phyloP scores from a whole-genome alignment of 129 eudicot genomes.

The Cynara cardunculus region DNA sequence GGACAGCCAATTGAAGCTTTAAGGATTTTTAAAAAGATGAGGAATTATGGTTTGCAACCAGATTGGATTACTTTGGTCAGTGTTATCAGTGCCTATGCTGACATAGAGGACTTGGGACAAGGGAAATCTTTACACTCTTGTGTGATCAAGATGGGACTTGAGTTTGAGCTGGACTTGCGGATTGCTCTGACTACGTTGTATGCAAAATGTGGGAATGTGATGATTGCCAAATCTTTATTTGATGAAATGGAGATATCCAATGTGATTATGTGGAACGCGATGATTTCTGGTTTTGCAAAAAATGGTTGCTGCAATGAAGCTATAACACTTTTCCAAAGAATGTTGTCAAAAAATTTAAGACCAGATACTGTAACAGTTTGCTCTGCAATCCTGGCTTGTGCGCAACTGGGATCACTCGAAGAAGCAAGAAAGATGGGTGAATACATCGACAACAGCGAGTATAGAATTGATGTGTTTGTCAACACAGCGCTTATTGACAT shows the following conservation, averaged over 20 bases:
- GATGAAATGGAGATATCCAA: constrained; percentile 47
- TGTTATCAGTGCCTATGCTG: constrained; percentile 50
- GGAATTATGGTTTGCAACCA: constrained; percentile 35
- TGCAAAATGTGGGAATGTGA: constrained; percentile 65
- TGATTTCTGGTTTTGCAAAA: constrained; percentile 83
- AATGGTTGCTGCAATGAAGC: constrained; percentile 61
- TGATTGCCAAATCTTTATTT: constrained; percentile 56
- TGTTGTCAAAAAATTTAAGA: constrained; percentile 42
- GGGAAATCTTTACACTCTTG: constrained; percentile 60
- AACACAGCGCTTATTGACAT: constrained; percentile 73
- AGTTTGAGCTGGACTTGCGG: constrained; percentile 52
- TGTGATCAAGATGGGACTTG: constrained; percentile 69
- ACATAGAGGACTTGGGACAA: constrained; percentile 60
- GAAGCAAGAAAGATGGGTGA: constrained; percentile 62
- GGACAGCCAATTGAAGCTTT: constrained; percentile 63
- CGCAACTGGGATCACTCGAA: constrained; percentile 60
- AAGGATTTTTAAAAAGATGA: constrained; percentile 51
- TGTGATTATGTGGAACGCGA: constrained; percentile 74
- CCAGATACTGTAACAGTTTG: constrained; percentile 63
- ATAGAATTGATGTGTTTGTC: constrained; percentile 39
- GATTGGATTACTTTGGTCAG: constrained; percentile 69
- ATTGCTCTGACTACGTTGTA: constrained; percentile 62
- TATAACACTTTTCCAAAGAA: constrained; percentile 45
- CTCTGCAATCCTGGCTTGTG: constrained; percentile 64
- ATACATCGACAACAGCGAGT: constrained; percentile 33